These are phyloP conservation scores for Arthroderma sp. DNA, from an alignment of 2,329 filamentous ascomycete genomes.

Conservation along the genomic window DNA sequence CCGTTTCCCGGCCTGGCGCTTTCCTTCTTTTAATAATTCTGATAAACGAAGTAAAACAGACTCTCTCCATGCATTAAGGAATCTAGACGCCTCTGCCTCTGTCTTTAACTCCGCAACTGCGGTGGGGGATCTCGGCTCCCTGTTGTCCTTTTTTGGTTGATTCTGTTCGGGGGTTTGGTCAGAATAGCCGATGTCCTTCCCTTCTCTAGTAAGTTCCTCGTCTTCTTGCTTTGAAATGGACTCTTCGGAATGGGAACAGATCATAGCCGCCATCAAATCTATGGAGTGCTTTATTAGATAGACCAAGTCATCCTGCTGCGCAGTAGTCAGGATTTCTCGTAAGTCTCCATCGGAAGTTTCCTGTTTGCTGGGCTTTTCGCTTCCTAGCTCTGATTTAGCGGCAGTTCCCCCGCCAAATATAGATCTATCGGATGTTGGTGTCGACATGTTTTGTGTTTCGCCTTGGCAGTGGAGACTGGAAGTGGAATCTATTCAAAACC, in stretches of 20 bases:
- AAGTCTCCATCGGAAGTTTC: slow-evolving; percentile 15
- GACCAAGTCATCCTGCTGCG: slow-evolving; percentile 5
- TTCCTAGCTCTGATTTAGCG: no score
- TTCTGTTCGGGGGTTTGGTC: not conserved
- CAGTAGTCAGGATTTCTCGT: slow-evolving; percentile 4
- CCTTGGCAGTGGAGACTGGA: no score
- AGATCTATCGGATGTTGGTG: no score
- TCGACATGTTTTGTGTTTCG: no score
- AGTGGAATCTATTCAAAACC: no score
- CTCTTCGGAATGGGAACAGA: slow-evolving; percentile 6
- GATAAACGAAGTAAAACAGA: slow-evolving; percentile 56
- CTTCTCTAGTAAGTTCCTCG: not conserved
- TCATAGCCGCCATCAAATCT: slow-evolving; percentile 6
- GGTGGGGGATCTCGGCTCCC: slow-evolving; percentile 4
- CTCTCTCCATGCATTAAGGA: slow-evolving; percentile 71
- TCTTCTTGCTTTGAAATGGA: not conserved
- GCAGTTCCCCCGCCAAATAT: no score
- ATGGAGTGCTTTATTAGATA: slow-evolving; percentile 3
- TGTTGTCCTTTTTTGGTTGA: not conserved
- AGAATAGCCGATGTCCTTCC: not conserved
- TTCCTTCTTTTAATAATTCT: slow-evolving; percentile 48
- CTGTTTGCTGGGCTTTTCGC: not conserved
- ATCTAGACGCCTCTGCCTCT: slow-evolving; percentile 46
- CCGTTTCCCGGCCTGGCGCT: not conserved
- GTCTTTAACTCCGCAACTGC: slow-evolving; percentile 40